Conservation (phyloP, 306 rosid species). For the Calophaca sinica region DNA sequence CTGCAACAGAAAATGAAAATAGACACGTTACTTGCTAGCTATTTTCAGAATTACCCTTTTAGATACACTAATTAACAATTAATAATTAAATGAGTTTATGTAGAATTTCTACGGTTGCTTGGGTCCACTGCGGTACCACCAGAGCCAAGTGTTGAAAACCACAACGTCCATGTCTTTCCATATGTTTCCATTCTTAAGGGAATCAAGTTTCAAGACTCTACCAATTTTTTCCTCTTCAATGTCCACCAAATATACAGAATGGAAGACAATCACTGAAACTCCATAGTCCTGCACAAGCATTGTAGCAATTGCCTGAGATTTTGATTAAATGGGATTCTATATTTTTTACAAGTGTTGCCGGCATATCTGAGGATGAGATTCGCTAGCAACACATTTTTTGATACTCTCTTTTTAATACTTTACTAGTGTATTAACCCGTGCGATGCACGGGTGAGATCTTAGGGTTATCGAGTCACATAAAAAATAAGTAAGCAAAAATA, state of each 20-base stretch:
- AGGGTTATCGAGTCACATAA: no score
- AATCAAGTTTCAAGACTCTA: slow-evolving; percentile 69
- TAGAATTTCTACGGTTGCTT: slow-evolving; percentile 60
- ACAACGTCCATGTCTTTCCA: slow-evolving; percentile 75
- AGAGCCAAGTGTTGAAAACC: slow-evolving; percentile 82
- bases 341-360: background rate
- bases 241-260: slow-evolving; percentile 61
- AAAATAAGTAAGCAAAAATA: no score
- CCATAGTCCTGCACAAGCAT: slow-evolving; percentile 57
- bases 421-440: no score
- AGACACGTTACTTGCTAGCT: background rate
- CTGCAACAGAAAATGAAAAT: slow-evolving; percentile 47
- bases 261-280: slow-evolving; percentile 55
- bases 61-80: background rate
- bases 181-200: slow-evolving; percentile 57
- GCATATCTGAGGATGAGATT: no score
- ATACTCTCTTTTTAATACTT: no score
- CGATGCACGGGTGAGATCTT: no score
- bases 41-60: background rate
- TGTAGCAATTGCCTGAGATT: background rate
- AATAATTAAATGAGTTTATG: background rate
- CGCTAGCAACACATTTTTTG: no score
- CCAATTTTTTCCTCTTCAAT: slow-evolving; percentile 62
- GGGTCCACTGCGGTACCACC: slow-evolving; percentile 75
- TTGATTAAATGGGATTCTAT: background rate